These are phyloP conservation scores for Colletotrichum sp. DNA, from an alignment of 2,329 filamentous ascomycete species.

Conservation along the genomic window DNA sequence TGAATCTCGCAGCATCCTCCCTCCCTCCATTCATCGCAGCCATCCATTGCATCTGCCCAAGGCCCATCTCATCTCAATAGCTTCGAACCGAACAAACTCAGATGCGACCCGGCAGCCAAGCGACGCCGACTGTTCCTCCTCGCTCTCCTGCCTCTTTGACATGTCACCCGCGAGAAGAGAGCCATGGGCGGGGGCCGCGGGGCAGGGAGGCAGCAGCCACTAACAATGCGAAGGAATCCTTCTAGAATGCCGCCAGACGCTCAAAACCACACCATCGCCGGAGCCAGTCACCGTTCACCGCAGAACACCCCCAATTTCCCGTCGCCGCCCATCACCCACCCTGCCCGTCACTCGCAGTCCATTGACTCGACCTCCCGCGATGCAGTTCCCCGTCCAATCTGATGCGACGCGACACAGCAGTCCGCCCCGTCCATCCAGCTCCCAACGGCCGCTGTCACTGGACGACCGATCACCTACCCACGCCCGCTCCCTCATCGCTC, in stretches of 20 bases:
- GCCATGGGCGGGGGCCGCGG: neutral
- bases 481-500: neutral
- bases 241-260: constrained; percentile 16
- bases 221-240: constrained; percentile 4
- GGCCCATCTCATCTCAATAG: neutral
- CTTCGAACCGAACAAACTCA: neutral
- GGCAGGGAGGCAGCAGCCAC: neutral
- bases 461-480: neutral
- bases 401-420: neutral
- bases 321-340: neutral
- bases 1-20: neutral
- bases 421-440: neutral
- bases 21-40: neutral
- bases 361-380: neutral
- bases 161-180: neutral
- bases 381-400: neutral
- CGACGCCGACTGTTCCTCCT: neutral
- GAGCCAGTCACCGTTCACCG: neutral
- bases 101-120: neutral
- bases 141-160: neutral
- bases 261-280: constrained; percentile 1
- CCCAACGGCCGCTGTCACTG: neutral
- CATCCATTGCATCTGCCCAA: neutral
- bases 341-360: neutral
- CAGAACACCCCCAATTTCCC: neutral